These are phyloP conservation scores for Metschnikowia colocasiae DNA, from an alignment of 805 yeast genomes.

Conservation along the genomic window DNA sequence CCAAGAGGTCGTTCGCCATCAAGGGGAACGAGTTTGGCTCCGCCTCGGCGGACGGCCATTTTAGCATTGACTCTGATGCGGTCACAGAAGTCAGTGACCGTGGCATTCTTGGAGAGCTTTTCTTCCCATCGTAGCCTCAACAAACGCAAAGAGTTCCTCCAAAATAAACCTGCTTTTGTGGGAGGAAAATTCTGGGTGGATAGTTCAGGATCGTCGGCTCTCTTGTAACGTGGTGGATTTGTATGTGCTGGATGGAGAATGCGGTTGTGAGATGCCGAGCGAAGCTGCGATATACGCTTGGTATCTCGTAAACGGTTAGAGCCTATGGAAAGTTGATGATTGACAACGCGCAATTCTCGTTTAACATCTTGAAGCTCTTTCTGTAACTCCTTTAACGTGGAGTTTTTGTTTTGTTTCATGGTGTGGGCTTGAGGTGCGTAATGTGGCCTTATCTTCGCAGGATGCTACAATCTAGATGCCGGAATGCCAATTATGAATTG, in stretches of 20 bases:
- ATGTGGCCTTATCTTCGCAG: background rate
- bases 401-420: background rate
- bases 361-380: background rate
- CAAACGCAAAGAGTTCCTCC: background rate
- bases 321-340: background rate
- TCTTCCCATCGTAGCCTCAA: constrained; percentile 9
- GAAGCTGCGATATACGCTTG: background rate
- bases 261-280: background rate
- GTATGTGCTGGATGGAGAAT: background rate
- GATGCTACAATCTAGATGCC: background rate
- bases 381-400: background rate
- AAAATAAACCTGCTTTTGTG: background rate
- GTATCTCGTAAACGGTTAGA: constrained; percentile 1
- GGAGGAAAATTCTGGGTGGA: background rate
- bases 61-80: constrained; percentile 33
- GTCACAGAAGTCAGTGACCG: constrained; percentile 43
- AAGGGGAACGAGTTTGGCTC: constrained; percentile 34
- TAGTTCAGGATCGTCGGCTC: no score
- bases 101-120: constrained; percentile 27
- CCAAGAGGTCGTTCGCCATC: constrained; percentile 18
- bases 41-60: background rate
- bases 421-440: background rate
- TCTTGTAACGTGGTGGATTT: background rate
- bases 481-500: background rate
- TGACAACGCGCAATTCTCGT: background rate